Percentiles rank a stretch among this genome's conserved stretches.
Evolutionary conservation across 2,329 filamentous ascomycete genomes (phyloP).

Genomic region (Didymella segeticola): DNA sequence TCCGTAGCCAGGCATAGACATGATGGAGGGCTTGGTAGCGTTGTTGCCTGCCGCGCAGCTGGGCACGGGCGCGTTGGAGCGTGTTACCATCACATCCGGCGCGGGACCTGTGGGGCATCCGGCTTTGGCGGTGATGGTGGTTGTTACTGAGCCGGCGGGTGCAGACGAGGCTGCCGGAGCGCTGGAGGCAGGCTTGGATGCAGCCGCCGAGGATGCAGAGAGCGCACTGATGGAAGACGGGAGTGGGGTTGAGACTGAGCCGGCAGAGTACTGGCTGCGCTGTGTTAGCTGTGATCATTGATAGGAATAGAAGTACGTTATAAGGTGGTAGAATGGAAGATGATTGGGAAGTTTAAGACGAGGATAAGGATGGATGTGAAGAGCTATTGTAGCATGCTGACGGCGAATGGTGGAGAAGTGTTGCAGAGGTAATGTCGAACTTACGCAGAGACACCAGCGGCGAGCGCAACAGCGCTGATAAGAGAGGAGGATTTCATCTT

Average conservation of each 20-base stretch:
- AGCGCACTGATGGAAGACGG: too few relatives aligned
- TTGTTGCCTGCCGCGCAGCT: constrained; percentile 27
- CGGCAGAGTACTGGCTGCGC: neutral
- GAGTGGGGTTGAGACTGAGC: neutral
- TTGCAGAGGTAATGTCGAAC: neutral
- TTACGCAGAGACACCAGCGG: constrained; percentile 13
- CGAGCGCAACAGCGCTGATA: constrained; percentile 2
- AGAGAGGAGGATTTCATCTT: constrained; percentile 12
- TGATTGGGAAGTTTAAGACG: neutral
- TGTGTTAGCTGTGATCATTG: constrained; percentile 1
- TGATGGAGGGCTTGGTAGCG: constrained; percentile 25
- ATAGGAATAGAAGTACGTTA: neutral
- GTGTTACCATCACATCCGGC: constrained; percentile 26
- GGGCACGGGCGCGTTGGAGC: constrained; percentile 21
- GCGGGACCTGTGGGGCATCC: constrained; percentile 25
- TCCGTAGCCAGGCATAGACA: constrained; percentile 22
- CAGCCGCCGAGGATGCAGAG: neutral
- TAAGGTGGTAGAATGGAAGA: too few relatives aligned
- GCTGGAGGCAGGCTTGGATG: neutral
- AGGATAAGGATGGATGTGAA: neutral
- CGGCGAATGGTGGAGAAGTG: neutral
- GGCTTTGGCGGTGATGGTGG: constrained; percentile 23
- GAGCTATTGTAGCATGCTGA: neutral
- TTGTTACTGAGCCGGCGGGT: constrained; percentile 5
- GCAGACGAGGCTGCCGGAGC: constrained; percentile 1